These are phyloP conservation scores for Ascocoryne sarcoides DNA, from an alignment of 2,329 filamentous ascomycete genomes.

Conservation along the genomic window DNA sequence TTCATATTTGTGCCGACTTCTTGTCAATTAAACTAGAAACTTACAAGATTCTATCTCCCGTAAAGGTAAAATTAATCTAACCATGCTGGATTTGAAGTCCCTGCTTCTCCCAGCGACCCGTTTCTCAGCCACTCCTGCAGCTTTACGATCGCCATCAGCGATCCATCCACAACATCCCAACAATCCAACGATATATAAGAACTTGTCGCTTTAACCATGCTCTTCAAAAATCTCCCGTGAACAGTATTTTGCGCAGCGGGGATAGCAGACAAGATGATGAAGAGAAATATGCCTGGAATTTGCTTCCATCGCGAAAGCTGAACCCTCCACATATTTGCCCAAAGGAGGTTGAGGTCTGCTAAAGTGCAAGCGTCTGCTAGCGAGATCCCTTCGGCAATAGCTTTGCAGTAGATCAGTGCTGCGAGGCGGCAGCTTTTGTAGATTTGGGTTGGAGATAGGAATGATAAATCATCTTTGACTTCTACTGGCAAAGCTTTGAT, in stretches of 20 bases:
- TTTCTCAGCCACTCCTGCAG: constrained; percentile 14
- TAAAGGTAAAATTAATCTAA: constrained; percentile 8
- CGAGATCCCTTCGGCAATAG: constrained; percentile 35
- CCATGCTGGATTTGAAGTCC: background rate
- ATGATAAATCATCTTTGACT: too few relatives aligned
- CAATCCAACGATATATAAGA: constrained; percentile 12
- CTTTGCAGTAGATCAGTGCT: constrained; percentile 39
- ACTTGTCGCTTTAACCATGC: constrained; percentile 12
- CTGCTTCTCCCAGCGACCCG: background rate
- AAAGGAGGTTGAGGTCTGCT: constrained; percentile 36
- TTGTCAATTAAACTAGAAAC: too few relatives aligned
- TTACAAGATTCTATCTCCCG: background rate
- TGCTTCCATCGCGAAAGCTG: constrained; percentile 38
- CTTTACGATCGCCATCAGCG: constrained; percentile 9
- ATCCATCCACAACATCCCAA: constrained; percentile 11
- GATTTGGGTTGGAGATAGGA: constrained; percentile 2
- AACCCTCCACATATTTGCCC: constrained; percentile 40
- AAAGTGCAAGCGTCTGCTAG: constrained; percentile 34
- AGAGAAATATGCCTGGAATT: constrained; percentile 35
- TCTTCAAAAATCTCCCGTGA: constrained; percentile 17
- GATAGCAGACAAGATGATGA: constrained; percentile 10
- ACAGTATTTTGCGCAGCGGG: constrained; percentile 11
- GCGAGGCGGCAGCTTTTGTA: constrained; percentile 39
- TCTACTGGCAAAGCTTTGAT: constrained; percentile 29
- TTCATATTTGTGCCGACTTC: too few relatives aligned